These are phyloP conservation scores for Pyrenophora seminiperda DNA, from an alignment of 2,329 filamentous ascomycete genomes.

Conservation along the genomic window DNA sequence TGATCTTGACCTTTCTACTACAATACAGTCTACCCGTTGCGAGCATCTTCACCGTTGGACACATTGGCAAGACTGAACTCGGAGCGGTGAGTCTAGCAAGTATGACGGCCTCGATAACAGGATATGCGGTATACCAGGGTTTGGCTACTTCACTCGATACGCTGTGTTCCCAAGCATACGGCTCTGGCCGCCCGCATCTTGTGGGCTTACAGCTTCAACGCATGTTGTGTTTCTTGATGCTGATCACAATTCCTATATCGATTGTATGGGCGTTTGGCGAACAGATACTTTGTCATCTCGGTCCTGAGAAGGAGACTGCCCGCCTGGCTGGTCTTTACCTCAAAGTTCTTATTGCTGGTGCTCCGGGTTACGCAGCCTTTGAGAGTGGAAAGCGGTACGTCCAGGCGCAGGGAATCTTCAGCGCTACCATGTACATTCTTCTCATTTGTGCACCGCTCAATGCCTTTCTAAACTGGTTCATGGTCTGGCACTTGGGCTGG, in stretches of 20 bases:
- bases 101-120: constrained; percentile 58
- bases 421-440: constrained; percentile 80
- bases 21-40: constrained; percentile 56
- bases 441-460: constrained; percentile 83
- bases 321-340: constrained; percentile 74
- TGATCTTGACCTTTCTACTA: constrained; percentile 56
- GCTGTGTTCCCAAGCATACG: constrained; percentile 90
- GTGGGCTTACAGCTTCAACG: constrained; percentile 83
- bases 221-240: constrained; percentile 78
- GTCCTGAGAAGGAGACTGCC: constrained; percentile 74
- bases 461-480: constrained; percentile 77
- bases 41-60: constrained; percentile 56
- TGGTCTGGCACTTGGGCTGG: constrained; percentile 67
- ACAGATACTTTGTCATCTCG: constrained; percentile 65
- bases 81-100: constrained; percentile 55
- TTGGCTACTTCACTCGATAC: constrained; percentile 90
- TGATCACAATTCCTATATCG: constrained; percentile 73
- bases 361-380: constrained; percentile 76
- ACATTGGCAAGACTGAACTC: constrained; percentile 56
- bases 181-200: constrained; percentile 84
- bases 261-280: constrained; percentile 73
- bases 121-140: constrained; percentile 59
- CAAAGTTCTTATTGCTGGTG: constrained; percentile 69
- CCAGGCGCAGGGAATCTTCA: constrained; percentile 87
- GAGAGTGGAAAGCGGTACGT: constrained; percentile 84